Evolutionary conservation across 768 basidiomycete species (phyloP).

Genomic region (Galerina marginata): DNA sequence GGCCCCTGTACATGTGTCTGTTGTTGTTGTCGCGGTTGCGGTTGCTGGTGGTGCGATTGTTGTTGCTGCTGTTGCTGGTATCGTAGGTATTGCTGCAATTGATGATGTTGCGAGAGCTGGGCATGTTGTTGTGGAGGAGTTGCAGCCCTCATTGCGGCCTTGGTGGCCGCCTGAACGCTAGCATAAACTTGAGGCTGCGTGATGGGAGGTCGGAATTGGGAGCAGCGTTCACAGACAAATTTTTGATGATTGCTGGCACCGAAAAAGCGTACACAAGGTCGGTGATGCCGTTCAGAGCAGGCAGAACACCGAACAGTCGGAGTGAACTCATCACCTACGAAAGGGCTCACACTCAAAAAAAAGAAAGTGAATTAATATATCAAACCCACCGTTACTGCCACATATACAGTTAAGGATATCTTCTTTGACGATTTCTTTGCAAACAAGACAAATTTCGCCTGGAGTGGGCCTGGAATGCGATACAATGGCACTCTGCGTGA

Average conservation of each 20-base stretch:
- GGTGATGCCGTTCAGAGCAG: no score
- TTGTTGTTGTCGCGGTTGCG: conserved; percentile 11
- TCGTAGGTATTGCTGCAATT: conserved; percentile 20
- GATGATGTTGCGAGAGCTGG: conserved; percentile 25
- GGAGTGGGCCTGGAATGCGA: conserved; percentile 8
- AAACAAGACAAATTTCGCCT: conserved; percentile 9
- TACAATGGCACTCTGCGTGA: conserved; percentile 9
- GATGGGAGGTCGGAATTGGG: no score
- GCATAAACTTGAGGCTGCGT: conserved; percentile 45
- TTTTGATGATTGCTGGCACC: no score
- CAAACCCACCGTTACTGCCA: conserved; percentile 4
- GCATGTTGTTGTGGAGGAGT: conserved; percentile 38
- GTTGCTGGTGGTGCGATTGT: conserved; percentile 16
- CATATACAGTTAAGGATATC: conserved; percentile 11
- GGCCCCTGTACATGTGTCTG: conserved; percentile 20
- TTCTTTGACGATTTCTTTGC: conserved; percentile 14
- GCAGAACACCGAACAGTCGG: no score
- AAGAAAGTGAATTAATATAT: no score
- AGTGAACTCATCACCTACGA: no score
- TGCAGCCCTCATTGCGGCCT: conserved; percentile 40
- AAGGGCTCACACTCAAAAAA: no score
- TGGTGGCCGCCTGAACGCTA: conserved; percentile 39
- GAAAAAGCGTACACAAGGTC: no score
- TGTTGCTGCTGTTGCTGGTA: conserved; percentile 17
- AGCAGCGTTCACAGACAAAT: no score